Evolutionary conservation across 345 rosid species (phyloP).

Genomic region (Brassica carinata): DNA sequence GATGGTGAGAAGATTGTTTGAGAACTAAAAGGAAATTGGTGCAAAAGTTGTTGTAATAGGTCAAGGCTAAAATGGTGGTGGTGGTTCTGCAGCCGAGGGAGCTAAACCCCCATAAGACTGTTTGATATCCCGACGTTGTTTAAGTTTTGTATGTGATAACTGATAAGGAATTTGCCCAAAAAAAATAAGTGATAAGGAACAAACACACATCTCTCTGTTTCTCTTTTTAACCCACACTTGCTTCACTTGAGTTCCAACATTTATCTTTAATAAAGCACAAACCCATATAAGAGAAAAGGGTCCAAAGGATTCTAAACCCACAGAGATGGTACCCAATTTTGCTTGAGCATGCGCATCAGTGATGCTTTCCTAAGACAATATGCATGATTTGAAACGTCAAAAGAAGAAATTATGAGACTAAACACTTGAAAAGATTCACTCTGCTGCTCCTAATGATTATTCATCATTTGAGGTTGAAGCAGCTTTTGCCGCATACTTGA

Average conservation of each 20-base stretch:
- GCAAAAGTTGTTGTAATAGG: not conserved
- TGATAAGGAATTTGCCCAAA: not conserved
- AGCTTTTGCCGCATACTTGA: slow-evolving; percentile 65
- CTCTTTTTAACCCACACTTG: not conserved
- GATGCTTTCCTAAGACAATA: not conserved
- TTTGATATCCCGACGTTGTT: not conserved
- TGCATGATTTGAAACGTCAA: not conserved
- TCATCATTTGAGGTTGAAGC: slow-evolving; percentile 43
- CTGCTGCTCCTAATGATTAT: slow-evolving; percentile 11
- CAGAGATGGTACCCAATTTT: not conserved
- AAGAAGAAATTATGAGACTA: not conserved
- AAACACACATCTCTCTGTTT: not conserved
- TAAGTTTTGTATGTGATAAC: not conserved
- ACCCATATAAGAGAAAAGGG: not conserved
- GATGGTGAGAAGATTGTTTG: too few relatives aligned
- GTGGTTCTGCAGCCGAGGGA: not conserved
- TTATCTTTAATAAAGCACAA: not conserved
- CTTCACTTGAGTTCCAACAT: not conserved
- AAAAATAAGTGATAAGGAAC: not conserved
- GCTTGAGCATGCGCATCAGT: not conserved
- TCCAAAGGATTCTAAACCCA: not conserved
- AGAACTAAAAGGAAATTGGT: too few relatives aligned
- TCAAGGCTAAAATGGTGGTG: not conserved
- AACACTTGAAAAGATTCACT: not conserved
- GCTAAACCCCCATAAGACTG: not conserved